Evolutionary conservation across 1,284 basidiomycete species (phyloP).

Genomic region (Rhodotorula sp.): DNA sequence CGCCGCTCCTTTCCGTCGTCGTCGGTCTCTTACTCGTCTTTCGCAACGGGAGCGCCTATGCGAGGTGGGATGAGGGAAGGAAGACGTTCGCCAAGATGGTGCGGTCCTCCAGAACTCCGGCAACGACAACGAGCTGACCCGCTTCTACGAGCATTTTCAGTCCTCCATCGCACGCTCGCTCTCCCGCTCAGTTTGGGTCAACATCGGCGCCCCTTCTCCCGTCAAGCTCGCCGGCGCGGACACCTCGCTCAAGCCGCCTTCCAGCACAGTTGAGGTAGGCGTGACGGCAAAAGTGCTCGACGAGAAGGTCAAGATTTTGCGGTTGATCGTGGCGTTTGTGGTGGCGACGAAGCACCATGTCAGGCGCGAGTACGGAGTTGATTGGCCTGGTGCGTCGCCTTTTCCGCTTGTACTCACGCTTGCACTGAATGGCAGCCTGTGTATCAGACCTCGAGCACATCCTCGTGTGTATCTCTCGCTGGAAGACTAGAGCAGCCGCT

Average conservation of each 20-base stretch:
- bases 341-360: slow-evolving; percentile 45
- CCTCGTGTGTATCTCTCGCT: slow-evolving; percentile 1
- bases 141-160: background rate
- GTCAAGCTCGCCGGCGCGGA: slow-evolving; percentile 10
- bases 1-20: slow-evolving; percentile 44
- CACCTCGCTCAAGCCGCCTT: background rate
- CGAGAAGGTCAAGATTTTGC: slow-evolving; percentile 40
- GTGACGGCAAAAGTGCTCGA: slow-evolving; percentile 26
- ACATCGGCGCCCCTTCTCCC: slow-evolving; percentile 36
- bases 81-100: slow-evolving; percentile 41
- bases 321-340: slow-evolving; percentile 42
- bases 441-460: slow-evolving; percentile 15
- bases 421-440: slow-evolving; percentile 6
- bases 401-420: background rate
- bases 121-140: too few relatives aligned
- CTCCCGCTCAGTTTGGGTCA: slow-evolving; percentile 42
- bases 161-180: slow-evolving; percentile 38
- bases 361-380: slow-evolving; percentile 43
- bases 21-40: slow-evolving; percentile 45
- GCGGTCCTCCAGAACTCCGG: background rate
- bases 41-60: slow-evolving; percentile 41
- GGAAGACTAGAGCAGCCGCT: too few relatives aligned
- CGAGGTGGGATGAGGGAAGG: slow-evolving; percentile 43
- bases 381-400: slow-evolving; percentile 41
- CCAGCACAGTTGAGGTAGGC: background rate